Conservation (phyloP, 2,329 filamentous ascomycete genomes). For the Rhynchosporium secalis region DNA sequence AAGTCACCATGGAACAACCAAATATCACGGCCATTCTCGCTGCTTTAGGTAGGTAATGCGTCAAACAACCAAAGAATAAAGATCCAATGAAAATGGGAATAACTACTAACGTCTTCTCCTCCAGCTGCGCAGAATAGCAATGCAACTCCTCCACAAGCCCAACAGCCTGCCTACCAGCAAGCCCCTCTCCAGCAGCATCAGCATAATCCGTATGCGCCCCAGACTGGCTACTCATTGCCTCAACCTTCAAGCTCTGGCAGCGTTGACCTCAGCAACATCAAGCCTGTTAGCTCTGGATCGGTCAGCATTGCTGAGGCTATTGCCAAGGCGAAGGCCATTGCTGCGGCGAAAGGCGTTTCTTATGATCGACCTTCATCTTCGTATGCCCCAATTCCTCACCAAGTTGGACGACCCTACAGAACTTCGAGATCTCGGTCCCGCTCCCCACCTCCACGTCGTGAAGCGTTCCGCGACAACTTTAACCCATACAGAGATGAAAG, state of each 20-base stretch:
- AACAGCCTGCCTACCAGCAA: constrained; percentile 40
- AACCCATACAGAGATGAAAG: constrained; percentile 86
- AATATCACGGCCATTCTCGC: constrained; percentile 54
- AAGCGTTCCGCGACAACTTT: constrained; percentile 71
- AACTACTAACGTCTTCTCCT: constrained; percentile 23
- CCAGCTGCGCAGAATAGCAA: constrained; percentile 52
- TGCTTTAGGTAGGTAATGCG: constrained; percentile 45
- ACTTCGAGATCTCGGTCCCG: constrained; percentile 68
- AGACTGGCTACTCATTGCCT: constrained; percentile 43
- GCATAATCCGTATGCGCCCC: constrained; percentile 43
- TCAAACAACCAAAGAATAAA: not conserved
- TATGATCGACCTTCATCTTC: constrained; percentile 55
- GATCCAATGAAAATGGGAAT: not conserved
- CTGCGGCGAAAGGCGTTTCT: constrained; percentile 72
- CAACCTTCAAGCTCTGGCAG: constrained; percentile 70
- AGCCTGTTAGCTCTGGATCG: constrained; percentile 76
- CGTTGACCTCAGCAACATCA: constrained; percentile 77
- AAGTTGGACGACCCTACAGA: constrained; percentile 58
- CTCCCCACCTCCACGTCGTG: constrained; percentile 67
- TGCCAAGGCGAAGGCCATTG: constrained; percentile 79
- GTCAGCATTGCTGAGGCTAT: constrained; percentile 83
- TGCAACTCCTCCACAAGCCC: constrained; percentile 48
- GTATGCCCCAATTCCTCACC: constrained; percentile 46
- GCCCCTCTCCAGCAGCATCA: constrained; percentile 48
- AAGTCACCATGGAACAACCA: constrained; percentile 37